Evolutionary conservation across 164 flowering plant species (phyloP), one percentile per base, ranked within the genome.

Genomic region (Aristolochia californica): DNA sequence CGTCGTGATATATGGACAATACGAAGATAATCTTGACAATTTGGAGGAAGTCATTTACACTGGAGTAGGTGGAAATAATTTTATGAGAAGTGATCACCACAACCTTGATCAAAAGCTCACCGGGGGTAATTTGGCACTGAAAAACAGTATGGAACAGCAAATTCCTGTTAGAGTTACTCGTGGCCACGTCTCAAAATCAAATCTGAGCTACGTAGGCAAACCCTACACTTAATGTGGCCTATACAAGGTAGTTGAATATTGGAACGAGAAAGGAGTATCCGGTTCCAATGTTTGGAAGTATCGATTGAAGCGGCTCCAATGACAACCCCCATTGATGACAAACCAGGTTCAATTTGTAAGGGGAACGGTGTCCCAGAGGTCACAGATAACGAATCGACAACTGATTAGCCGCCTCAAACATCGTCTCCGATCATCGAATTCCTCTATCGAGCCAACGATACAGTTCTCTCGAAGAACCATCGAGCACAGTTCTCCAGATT

Each of bases 271-370:
- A 51, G 98, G 98, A 1, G 83, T 76, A 58, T 84, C 96, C 25
- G 98, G 98, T 25, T 88, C 79, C 66, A 82, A 88, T 16, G 98
- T 91, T 12, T 88, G 75, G n/a, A 91, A 86, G 79, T 91, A 67
- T 67, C 84, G 70, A 68, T 78, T 91, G 40, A 50, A 73, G 57
- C 78, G 98, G 58, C 80, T 79, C 27, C 79, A 72, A 4, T 83
- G 83, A 20, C 98, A 91, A 60, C 77, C 82, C 5, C 80, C 81
- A 47, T 83, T 91, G 96, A 96, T 95, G 12, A 91, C 90, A 61
- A 18, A 80, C 0, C 43, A 79, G 17, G 61, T 88, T 62, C 81
- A 61, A 70, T 76, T 80, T 60, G 94, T 91, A 4, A 61, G 59
- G 64, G 71, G n/a, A 45, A 1, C 40, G 10, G 10, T 34, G 40